A percentile compares a stretch with the other conserved stretches of the same genome.
Conservation (phyloP, 169 alveolate genomes). For the Cryptosporidium viatorum region DNA sequence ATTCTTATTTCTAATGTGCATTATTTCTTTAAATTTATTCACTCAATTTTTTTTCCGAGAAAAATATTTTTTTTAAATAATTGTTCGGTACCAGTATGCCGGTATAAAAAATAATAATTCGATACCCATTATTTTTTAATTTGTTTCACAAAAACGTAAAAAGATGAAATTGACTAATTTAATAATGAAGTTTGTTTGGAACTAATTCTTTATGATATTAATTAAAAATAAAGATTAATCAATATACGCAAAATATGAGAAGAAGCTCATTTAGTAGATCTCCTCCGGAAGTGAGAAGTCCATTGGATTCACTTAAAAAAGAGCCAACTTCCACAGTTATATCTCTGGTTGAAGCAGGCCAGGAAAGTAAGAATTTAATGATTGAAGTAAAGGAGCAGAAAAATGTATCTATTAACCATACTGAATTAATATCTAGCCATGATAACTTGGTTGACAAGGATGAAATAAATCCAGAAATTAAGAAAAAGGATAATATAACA, state of each 20-base stretch:
- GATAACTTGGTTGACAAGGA: neutral
- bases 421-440: neutral
- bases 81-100: neutral
- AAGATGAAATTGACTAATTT: neutral
- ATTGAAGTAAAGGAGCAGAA: neutral
- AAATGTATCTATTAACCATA: neutral
- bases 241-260: constrained; percentile 3
- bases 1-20: neutral
- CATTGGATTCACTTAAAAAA: neutral
- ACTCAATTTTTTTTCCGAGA: neutral
- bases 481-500: neutral
- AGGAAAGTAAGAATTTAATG: neutral
- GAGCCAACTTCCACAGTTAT: neutral
- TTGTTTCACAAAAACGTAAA: too few relatives aligned
- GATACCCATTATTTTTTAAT: neutral
- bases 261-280: constrained; percentile 71
- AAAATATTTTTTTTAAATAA: neutral
- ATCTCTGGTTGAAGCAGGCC: neutral
- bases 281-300: constrained; percentile 26
- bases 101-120: neutral
- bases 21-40: neutral
- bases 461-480: neutral
- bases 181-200: neutral
- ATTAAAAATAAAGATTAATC: neutral
- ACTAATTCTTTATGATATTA: neutral